Evolutionary conservation across 2,329 filamentous ascomycete genomes (phyloP).

Genomic region (Lithohypha guttulata): DNA sequence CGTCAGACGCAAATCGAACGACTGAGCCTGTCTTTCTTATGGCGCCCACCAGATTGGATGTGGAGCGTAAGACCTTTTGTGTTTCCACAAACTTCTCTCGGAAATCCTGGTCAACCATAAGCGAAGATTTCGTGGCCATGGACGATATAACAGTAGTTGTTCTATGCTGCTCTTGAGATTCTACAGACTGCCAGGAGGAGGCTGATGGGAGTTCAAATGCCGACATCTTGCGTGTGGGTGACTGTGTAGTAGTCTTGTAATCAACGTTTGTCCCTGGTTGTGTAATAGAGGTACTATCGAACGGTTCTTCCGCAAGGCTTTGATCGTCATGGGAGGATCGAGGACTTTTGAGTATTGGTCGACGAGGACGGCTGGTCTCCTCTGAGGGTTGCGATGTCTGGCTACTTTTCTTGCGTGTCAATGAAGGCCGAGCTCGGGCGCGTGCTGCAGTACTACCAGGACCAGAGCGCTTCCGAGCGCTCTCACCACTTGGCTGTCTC

Average conservation of each 20-base stretch:
- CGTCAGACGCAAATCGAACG: conserved; percentile 20
- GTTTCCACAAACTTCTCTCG: conserved; percentile 29
- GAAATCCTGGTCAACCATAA: conserved; percentile 29
- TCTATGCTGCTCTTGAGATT: conserved; percentile 10
- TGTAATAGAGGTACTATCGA: background rate
- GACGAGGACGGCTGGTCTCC: background rate
- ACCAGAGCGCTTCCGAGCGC: conserved; percentile 5
- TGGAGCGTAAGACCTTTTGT: conserved; percentile 16
- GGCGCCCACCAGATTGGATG: conserved; percentile 13
- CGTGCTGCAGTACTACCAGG: conserved; percentile 9
- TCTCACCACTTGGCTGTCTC: background rate
- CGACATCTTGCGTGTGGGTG: conserved; percentile 6
- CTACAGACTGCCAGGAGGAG: conserved; percentile 21
- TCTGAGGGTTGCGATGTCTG: conserved; percentile 1
- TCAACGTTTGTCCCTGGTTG: background rate
- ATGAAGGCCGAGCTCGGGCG: conserved; percentile 6
- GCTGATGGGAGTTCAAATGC: conserved; percentile 17
- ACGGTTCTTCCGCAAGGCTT: background rate
- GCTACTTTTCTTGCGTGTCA: conserved; percentile 5
- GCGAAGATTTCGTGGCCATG: conserved; percentile 13
- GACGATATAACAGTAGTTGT: conserved; percentile 10
- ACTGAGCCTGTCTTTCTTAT: conserved; percentile 17
- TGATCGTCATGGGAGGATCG: background rate
- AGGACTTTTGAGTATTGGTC: conserved; percentile 1
- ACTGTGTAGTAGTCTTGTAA: background rate